Conservation (phyloP, 371 early-diverging fungal species). For the Mucor saturninus region DNA sequence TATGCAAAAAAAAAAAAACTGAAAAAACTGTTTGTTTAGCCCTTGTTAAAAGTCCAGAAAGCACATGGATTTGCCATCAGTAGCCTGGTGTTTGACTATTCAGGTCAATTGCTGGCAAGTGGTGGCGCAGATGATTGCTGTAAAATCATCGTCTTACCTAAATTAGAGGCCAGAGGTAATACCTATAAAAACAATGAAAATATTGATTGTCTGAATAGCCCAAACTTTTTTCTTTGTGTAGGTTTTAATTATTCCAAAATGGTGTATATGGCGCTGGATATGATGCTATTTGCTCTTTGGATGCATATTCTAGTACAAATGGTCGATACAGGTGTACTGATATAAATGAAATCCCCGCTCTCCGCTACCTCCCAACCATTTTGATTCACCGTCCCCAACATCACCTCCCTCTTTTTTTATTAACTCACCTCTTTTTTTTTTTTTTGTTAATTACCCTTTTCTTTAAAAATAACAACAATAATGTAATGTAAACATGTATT, state of each 20-base stretch:
- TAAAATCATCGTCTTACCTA: conserved; percentile 1
- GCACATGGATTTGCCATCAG: conserved; percentile 65
- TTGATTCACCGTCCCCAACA: too few relatives aligned
- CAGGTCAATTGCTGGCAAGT: conserved; percentile 59
- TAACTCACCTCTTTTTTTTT: too few relatives aligned
- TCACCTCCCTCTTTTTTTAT: too few relatives aligned
- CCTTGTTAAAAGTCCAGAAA: conserved; percentile 10
- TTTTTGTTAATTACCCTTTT: too few relatives aligned
- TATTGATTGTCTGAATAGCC: neutral
- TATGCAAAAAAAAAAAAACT: conserved; percentile 11
- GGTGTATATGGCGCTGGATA: conserved; percentile 17
- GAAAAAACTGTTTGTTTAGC: neutral
- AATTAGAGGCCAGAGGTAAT: neutral
- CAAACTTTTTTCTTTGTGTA: neutral
- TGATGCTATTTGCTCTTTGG: conserved; percentile 29
- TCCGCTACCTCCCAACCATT: too few relatives aligned
- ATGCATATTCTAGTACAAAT: conserved; percentile 34
- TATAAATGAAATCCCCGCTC: too few relatives aligned
- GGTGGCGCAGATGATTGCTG: conserved; percentile 7
- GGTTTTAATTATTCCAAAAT: neutral
- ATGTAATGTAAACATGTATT: too few relatives aligned
- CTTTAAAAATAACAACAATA: too few relatives aligned
- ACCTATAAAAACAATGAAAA: neutral
- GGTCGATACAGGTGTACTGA: neutral
- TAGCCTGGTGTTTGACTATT: conserved; percentile 52